These are phyloP conservation scores for Boletus tomentosulus DNA, from an alignment of 768 basidiomycete species.

Conservation along the genomic window DNA sequence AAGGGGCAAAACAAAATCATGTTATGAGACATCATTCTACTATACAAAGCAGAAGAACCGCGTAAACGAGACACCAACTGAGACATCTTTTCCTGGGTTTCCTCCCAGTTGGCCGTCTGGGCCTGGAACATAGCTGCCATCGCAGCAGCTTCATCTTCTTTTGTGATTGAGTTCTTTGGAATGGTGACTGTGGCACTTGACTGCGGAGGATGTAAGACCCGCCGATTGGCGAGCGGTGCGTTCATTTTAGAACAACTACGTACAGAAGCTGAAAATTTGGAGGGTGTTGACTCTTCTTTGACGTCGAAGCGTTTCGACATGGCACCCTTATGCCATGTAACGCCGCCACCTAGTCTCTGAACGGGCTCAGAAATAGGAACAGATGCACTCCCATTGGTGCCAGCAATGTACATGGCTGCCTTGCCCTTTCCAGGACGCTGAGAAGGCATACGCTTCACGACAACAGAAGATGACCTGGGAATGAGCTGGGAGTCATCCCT, in stretches of 20 bases:
- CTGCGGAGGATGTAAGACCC: conserved; percentile 29
- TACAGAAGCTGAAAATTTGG: conserved; percentile 26
- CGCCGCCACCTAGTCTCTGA: conserved; percentile 35
- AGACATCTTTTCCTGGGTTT: conserved; percentile 99
- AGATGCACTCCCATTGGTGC: conserved; percentile 37
- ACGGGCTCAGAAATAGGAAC: conserved; percentile 49
- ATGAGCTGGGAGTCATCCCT: conserved; percentile 89
- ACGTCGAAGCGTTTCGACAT: conserved; percentile 91
- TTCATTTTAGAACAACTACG: conserved; percentile 30
- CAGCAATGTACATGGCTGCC: conserved; percentile 69
- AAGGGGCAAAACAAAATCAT: conserved; percentile 50
- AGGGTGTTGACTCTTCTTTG: conserved; percentile 54
- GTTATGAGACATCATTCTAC: conserved; percentile 73
- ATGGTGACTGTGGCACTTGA: conserved; percentile 32
- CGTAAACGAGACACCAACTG: conserved; percentile 79
- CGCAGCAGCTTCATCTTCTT: conserved; percentile 86
- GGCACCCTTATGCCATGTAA: conserved; percentile 63
- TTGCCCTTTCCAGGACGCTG: conserved; percentile 78
- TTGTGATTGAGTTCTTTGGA: conserved; percentile 42
- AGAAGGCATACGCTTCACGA: conserved; percentile 88
- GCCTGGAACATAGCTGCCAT: conserved; percentile 99
- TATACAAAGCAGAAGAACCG: conserved; percentile 56
- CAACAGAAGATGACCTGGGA: conserved; percentile 90
- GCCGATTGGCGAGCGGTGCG: conserved; percentile 18
- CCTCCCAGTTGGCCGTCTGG: conserved; percentile 93